phyloP scores from a whole-genome alignment of 2,329 filamentous ascomycete genomes.

The Fonsecaea monophora region DNA sequence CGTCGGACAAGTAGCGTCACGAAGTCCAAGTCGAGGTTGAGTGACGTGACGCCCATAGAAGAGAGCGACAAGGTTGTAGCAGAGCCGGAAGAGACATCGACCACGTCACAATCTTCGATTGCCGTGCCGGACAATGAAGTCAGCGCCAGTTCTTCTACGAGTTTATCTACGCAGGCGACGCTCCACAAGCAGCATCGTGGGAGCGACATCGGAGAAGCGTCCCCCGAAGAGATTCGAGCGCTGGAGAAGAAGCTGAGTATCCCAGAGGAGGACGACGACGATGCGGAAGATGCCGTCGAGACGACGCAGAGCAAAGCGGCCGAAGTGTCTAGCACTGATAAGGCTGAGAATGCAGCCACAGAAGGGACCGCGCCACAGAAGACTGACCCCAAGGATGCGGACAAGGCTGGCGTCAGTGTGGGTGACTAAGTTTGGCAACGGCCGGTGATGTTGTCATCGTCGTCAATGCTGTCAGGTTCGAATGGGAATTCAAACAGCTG shows the following conservation, averaged over 20 bases:
- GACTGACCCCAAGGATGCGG: slow-evolving; percentile 39
- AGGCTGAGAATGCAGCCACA: slow-evolving; percentile 30
- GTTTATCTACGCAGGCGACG: slow-evolving; percentile 14
- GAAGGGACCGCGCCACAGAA: slow-evolving; percentile 34
- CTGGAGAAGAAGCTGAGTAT: slow-evolving; percentile 44
- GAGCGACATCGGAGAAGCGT: slow-evolving; percentile 46
- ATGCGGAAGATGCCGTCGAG: slow-evolving; percentile 31
- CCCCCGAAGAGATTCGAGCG: slow-evolving; percentile 39
- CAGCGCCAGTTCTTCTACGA: slow-evolving; percentile 15
- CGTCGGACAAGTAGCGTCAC: slow-evolving; percentile 31
- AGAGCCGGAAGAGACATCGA: slow-evolving; percentile 13
- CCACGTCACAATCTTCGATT: slow-evolving; percentile 1
- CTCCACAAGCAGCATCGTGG: slow-evolving; percentile 46
- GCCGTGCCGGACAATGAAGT: slow-evolving; percentile 26
- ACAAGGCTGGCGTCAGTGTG: slow-evolving; percentile 40
- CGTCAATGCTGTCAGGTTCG: no score
- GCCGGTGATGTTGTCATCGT: not conserved
- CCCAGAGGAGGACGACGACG: slow-evolving; percentile 38
- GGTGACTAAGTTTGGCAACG: not conserved
- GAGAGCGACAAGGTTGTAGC: slow-evolving; percentile 31
- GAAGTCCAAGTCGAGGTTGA: slow-evolving; percentile 28
- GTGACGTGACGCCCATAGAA: slow-evolving; percentile 33
- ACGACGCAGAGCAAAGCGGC: slow-evolving; percentile 31
- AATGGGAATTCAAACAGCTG: no score
- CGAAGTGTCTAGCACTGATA: slow-evolving; percentile 28